These are phyloP conservation scores for Leucaena leucocephala DNA, from an alignment of 306 rosid species.

Conservation along the genomic window DNA sequence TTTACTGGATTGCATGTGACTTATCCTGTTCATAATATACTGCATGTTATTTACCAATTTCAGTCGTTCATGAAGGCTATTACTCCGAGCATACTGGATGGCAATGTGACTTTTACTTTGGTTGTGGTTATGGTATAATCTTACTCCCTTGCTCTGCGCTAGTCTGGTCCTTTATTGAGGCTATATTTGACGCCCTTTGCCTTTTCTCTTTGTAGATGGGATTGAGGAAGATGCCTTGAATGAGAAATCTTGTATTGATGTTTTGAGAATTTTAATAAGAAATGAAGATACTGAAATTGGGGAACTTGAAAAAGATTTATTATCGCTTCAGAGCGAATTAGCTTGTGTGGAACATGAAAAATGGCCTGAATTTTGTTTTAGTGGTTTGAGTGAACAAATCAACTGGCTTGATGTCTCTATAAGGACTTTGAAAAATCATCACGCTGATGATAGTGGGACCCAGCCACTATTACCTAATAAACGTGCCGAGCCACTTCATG, in stretches of 20 bases:
- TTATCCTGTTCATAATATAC: constrained; percentile 3
- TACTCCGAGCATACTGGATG: constrained; percentile 44
- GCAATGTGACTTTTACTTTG: constrained; percentile 54
- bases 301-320: constrained; percentile 62
- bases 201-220: constrained; percentile 48
- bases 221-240: constrained; percentile 71
- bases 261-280: constrained; percentile 54
- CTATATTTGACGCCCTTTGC: constrained; percentile 1
- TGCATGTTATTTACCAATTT: constrained; percentile 36
- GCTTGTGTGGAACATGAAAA: constrained; percentile 1
- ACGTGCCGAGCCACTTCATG: not conserved
- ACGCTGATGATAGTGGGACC: constrained; percentile 33
- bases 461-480: not conserved
- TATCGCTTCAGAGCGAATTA: constrained; percentile 61
- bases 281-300: constrained; percentile 63
- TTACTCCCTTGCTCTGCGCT: constrained; percentile 20
- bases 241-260: constrained; percentile 58
- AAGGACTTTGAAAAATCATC: constrained; percentile 48
- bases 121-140: constrained; percentile 51
- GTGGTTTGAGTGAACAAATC: not conserved
- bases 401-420: constrained; percentile 43
- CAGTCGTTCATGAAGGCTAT: constrained; percentile 45
- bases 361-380: constrained; percentile 2
- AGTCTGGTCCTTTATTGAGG: constrained; percentile 8
- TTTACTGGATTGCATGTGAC: constrained; percentile 4